A percentile compares a stretch with the other conserved stretches of the same genome.
phyloP scores from a whole-genome alignment of 768 basidiomycete species.

The Plicaturopsis crispa region DNA sequence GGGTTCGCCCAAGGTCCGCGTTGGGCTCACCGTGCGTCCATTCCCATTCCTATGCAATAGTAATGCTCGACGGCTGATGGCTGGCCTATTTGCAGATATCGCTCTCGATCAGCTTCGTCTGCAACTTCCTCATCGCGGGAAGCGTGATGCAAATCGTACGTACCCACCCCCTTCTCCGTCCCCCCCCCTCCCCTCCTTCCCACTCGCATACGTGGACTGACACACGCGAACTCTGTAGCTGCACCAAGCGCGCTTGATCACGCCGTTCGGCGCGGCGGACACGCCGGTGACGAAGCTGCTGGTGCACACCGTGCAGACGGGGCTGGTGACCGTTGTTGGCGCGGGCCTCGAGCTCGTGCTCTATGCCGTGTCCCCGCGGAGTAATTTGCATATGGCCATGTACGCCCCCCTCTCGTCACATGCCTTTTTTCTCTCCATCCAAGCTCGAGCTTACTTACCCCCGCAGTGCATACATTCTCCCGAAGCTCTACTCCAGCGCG shows the following conservation, averaged over 20 bases:
- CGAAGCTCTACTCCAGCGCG: slow-evolving; percentile 4
- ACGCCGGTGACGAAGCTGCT: slow-evolving; percentile 9
- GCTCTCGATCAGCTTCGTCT: slow-evolving; percentile 16
- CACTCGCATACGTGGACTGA: too few species aligned
- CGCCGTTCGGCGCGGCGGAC: slow-evolving; percentile 7
- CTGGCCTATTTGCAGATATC: too few species aligned
- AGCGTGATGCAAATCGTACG: slow-evolving; percentile 19
- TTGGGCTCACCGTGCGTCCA: too few species aligned
- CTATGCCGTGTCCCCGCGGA: neutral
- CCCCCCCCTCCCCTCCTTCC: too few species aligned
- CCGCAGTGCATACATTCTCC: too few species aligned
- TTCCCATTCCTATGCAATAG: too few species aligned
- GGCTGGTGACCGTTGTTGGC: slow-evolving; percentile 12
- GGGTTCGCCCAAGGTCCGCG: too few species aligned
- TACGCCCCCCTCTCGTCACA: neutral
- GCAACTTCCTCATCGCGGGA: slow-evolving; percentile 17
- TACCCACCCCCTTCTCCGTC: too few species aligned
- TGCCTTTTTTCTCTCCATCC: too few species aligned
- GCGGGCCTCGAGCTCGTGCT: slow-evolving; percentile 11
- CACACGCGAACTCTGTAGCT: too few species aligned
- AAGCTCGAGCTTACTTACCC: too few species aligned
- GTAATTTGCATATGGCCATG: neutral
- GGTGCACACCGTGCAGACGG: slow-evolving; percentile 10
- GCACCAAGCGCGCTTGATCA: slow-evolving; percentile 3
- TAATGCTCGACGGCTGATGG: too few species aligned